These are phyloP conservation scores for Aspergillus fumigatus DNA, from an alignment of 2,329 filamentous ascomycete genomes.

Conservation along the genomic window DNA sequence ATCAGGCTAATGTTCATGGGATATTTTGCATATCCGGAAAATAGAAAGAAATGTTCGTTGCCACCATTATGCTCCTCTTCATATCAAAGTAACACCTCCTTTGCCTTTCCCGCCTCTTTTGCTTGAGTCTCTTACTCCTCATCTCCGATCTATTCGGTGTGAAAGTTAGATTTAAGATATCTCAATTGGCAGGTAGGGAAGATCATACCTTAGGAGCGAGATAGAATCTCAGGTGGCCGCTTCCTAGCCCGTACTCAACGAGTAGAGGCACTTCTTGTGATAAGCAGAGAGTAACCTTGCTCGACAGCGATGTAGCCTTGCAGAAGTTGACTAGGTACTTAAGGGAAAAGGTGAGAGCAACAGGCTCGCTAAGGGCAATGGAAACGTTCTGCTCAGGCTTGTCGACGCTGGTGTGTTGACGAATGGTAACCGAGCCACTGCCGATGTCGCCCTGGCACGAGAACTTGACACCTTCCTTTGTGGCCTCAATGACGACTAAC, in stretches of 20 bases:
- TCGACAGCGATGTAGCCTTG: constrained; percentile 85
- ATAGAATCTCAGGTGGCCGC: constrained; percentile 93
- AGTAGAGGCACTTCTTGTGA: constrained; percentile 94
- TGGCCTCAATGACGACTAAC: constrained; percentile 87
- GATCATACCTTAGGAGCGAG: constrained; percentile 85
- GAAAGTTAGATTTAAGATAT: neutral
- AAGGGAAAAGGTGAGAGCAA: constrained; percentile 92
- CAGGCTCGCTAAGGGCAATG: constrained; percentile 87
- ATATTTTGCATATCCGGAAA: constrained; percentile 22
- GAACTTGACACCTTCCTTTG: constrained; percentile 97
- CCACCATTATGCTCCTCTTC: constrained; percentile 44
- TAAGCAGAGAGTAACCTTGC: constrained; percentile 81
- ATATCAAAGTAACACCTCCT: constrained; percentile 27
- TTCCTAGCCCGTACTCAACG: constrained; percentile 83
- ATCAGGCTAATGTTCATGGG: constrained; percentile 12
- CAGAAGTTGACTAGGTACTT: constrained; percentile 99
- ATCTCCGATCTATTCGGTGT: constrained; percentile 56
- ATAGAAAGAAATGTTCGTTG: constrained; percentile 33
- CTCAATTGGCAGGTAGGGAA: neutral
- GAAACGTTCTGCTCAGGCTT: constrained; percentile 81
- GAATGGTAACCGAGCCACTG: constrained; percentile 86
- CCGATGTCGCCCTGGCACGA: constrained; percentile 91
- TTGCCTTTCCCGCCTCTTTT: constrained; percentile 16
- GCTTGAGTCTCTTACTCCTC: constrained; percentile 39
- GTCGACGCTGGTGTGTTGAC: constrained; percentile 82